Percentiles rank a stretch among this genome's conserved stretches.
Conservation (phyloP, 495 filamentous ascomycete species). For the Hypoxylon rickii region DNA sequence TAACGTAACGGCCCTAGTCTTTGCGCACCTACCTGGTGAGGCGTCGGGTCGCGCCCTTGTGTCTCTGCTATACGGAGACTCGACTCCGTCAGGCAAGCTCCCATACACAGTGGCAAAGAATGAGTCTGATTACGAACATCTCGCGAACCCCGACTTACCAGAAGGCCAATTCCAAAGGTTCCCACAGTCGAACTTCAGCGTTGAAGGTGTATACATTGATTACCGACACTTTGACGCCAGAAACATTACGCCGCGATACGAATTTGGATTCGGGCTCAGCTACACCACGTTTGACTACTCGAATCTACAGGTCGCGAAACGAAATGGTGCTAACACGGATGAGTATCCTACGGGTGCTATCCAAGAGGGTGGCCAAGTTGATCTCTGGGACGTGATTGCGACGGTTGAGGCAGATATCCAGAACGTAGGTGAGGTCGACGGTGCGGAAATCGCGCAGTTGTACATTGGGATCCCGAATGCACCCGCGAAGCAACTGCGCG, state of each 20-base stretch:
- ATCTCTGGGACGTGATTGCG: conserved; percentile 61
- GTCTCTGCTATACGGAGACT: conserved; percentile 57
- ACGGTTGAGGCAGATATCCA: conserved; percentile 51
- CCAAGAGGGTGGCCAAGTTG: conserved; percentile 57
- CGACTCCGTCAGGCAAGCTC: conserved; percentile 59
- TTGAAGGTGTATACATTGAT: conserved; percentile 60
- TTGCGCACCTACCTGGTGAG: conserved; percentile 57
- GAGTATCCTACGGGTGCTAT: conserved; percentile 45
- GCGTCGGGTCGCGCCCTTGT: conserved; percentile 56
- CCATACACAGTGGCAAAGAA: conserved; percentile 63
- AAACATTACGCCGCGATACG: conserved; percentile 61
- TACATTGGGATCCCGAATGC: conserved; percentile 59
- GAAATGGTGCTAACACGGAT: conserved; percentile 26
- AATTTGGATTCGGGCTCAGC: conserved; percentile 67
- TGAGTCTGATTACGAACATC: conserved; percentile 55
- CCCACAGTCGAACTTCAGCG: conserved; percentile 56
- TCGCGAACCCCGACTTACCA: conserved; percentile 20
- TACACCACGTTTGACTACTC: conserved; percentile 62
- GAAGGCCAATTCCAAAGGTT: conserved; percentile 33
- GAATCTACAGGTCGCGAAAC: conserved; percentile 38
- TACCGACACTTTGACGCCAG: conserved; percentile 61
- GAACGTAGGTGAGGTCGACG: conserved; percentile 57
- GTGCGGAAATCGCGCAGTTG: conserved; percentile 62
- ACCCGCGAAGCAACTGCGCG: conserved; percentile 63
- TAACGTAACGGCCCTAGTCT: conserved; percentile 58